Evolutionary conservation across 768 basidiomycete genomes (phyloP), one percentile per base, ranked within the genome.

Genomic region (Lyophyllum atratum): DNA sequence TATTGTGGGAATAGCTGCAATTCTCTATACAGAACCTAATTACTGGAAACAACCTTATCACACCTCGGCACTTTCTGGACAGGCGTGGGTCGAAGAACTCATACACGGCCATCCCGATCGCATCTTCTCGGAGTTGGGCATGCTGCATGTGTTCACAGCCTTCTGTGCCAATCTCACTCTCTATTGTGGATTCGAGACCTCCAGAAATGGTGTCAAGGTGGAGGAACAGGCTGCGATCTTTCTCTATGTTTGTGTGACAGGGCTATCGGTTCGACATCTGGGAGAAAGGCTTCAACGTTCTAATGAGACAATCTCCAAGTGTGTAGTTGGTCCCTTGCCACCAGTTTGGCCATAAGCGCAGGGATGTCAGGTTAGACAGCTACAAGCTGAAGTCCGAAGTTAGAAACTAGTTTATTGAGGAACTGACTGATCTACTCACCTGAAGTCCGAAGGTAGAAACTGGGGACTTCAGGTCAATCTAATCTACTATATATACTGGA

Each of bases 231-330:
- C 58, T 11, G 66, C 63, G 5, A 70, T 71, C 17, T n/a, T n/a
- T n/a, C n/a, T n/a, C n/a, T n/a, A n/a, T n/a, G n/a, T n/a, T n/a
- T n/a, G n/a, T n/a, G n/a, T 70, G 6, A 69, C 64, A 43, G 65
- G 63, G 0, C 25, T 67, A 22, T 44, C 53, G 8, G 46, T 66
- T 21, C 17, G 60, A 17, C 59, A 67, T 61, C 43, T 66, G 21
- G 63, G 57, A 24, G 68, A 71, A 40, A 37, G 61, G 19, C 70
- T 72, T 59, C 70, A 72, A 52, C 37, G 55, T 9, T 55, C 63
- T 3, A 54, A 54, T 54, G 53, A 54, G 12, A 54, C 53, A 28
- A 46, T 54, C 24, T 46, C 49, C 14, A 34, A 39, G 49, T 22
- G 29, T 52, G 51, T 15, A 17, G 4, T 5, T 17, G 21, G 4